A percentile compares a stretch with the other conserved stretches of the same genome.
phyloP scores from a whole-genome alignment of 768 basidiomycete genomes.

The Mrakia gelida region DNA sequence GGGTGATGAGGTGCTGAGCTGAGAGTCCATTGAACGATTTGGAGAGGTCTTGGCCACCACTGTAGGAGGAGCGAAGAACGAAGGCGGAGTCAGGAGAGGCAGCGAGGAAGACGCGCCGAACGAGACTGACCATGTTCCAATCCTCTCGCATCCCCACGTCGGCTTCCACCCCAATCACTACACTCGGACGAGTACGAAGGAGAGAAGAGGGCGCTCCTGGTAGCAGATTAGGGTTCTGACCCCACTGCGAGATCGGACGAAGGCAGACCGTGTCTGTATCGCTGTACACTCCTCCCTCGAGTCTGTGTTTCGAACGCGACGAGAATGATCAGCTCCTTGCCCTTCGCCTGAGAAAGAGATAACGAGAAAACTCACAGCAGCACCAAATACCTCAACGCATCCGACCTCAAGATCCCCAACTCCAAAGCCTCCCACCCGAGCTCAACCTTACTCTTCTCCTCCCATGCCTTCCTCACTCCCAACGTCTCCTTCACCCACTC shows the following conservation, averaged over 20 bases:
- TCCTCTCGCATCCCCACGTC: constrained; percentile 49
- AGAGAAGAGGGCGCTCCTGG: background rate
- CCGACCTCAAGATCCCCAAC: constrained; percentile 18
- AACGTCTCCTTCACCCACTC: constrained; percentile 13
- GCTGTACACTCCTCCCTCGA: constrained; percentile 41
- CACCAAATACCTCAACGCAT: constrained; percentile 23
- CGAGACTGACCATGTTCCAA: constrained; percentile 44
- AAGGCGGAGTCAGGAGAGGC: background rate
- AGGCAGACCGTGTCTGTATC: constrained; percentile 47
- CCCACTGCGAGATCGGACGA: constrained; percentile 43
- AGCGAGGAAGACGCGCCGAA: background rate
- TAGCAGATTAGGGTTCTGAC: constrained; percentile 35
- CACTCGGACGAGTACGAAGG: constrained; percentile 37
- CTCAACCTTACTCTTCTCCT: background rate
- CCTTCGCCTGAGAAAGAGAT: background rate
- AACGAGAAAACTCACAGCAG: constrained; percentile 10
- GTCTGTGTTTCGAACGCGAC: background rate
- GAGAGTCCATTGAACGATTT: constrained; percentile 51
- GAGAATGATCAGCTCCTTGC: background rate
- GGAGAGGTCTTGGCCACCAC: constrained; percentile 46
- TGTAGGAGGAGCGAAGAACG: constrained; percentile 13
- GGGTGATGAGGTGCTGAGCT: constrained; percentile 47
- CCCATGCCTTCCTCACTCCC: background rate
- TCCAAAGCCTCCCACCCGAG: background rate
- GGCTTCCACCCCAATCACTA: constrained; percentile 50